phyloP scores from a whole-genome alignment of 768 basidiomycete genomes.

The Podaxis sp. region DNA sequence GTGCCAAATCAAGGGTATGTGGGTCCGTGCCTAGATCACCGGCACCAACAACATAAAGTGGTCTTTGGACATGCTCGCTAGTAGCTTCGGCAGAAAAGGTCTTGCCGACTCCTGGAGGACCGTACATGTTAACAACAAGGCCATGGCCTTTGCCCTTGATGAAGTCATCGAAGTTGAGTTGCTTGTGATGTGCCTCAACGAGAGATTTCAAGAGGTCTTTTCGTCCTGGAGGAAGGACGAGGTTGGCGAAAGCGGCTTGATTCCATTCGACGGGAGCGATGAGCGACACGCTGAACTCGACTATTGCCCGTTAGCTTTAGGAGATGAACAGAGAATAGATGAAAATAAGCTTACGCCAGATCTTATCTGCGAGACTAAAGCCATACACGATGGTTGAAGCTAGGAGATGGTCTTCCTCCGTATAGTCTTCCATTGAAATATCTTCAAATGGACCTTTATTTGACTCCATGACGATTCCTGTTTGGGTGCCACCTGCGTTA shows the following conservation, averaged over 20 bases:
- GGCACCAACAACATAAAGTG: slow-evolving; percentile 53
- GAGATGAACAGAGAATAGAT: not conserved
- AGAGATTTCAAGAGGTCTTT: slow-evolving; percentile 56
- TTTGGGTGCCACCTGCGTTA: not conserved
- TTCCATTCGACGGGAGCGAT: slow-evolving; percentile 56
- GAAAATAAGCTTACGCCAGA: slow-evolving; percentile 46
- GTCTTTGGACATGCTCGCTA: slow-evolving; percentile 51
- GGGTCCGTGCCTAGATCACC: slow-evolving; percentile 54
- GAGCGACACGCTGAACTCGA: slow-evolving; percentile 59
- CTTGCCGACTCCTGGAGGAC: slow-evolving; percentile 61
- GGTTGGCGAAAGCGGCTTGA: slow-evolving; percentile 53
- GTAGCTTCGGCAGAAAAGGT: slow-evolving; percentile 62
- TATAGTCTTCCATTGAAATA: slow-evolving; percentile 33
- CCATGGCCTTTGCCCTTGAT: slow-evolving; percentile 67
- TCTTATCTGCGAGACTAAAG: slow-evolving; percentile 59
- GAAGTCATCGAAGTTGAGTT: slow-evolving; percentile 56
- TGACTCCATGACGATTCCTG: slow-evolving; percentile 17
- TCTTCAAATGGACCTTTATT: slow-evolving; percentile 19
- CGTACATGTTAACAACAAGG: slow-evolving; percentile 54
- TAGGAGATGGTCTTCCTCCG: slow-evolving; percentile 53
- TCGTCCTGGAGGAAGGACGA: slow-evolving; percentile 52
- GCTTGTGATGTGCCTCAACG: slow-evolving; percentile 55
- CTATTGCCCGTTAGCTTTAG: slow-evolving; percentile 26
- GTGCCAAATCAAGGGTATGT: slow-evolving; percentile 36
- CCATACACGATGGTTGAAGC: slow-evolving; percentile 58